Base-by-base conservation (phyloP, 208 protist genomes). In the Wallacemonas collosoma region DNA sequence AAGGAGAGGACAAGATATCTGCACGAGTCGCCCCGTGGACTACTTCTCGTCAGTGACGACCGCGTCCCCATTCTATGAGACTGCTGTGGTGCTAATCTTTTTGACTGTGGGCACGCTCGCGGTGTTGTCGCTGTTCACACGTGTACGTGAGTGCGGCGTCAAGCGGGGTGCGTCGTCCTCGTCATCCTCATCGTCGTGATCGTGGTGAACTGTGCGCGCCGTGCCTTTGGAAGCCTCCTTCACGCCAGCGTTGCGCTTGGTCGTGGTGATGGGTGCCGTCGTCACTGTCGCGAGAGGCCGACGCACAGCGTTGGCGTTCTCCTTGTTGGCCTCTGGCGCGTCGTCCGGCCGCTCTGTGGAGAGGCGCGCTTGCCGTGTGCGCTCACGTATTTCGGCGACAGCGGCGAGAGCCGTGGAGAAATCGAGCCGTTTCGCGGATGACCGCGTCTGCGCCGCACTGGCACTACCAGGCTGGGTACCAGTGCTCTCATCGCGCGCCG, bases 381-480 rank as follows among this genome's bases (percentile, higher is more conserved):
- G 77, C 11, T 78, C 73, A 2, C 81, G 81, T 56, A 81, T 87
- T 65, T 79, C 81, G 44, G 74, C 70, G 3, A 87, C 81, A 2
- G 75, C 66, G 2, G 81, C 81, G 7, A 87, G 50, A 40, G 75
- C 81, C 7, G 72, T 63, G 5, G 75, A 61, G 48, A 87, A 87
- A 72, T 87, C 81, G 9, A 82, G 60, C 3, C 67, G 75, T 4
- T 77, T 72, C 55, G 72, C 74, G 17, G 78, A 70, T 1, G 48
- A 38, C 1, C 64, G 56, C 9, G 14, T 38, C 12, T 55, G 64
- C 40, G 64, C 39, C 40, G 64, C n/a, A 8, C 36, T 47, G 14
- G 63, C 48, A 15, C 6, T 54, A 39, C 43, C 57, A 9, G 6
- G 11, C 64, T n/a, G 11, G n/a, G 5, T 9, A 8, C 15, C 17